phyloP scores from a whole-genome alignment of 768 basidiomycete species.

The Termitomyces sp. region DNA sequence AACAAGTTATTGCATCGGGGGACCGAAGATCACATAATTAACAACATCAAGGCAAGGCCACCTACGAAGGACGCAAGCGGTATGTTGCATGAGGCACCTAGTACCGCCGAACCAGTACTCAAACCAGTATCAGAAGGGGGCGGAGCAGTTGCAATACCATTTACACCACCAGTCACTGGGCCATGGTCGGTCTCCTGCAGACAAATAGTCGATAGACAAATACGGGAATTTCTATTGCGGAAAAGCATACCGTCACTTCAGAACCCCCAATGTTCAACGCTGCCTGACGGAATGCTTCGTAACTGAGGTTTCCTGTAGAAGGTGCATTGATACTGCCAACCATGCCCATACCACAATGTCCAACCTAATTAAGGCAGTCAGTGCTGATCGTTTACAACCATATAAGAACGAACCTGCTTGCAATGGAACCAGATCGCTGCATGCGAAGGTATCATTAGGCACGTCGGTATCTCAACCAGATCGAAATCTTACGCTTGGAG shows the following conservation, averaged over 20 bases:
- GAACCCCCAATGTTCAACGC: conserved; percentile 33
- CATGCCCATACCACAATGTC: conserved; percentile 53
- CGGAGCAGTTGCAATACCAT: conserved; percentile 31
- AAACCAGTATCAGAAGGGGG: conserved; percentile 20
- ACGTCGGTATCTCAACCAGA: not conserved
- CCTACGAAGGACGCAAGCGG: conserved; percentile 6
- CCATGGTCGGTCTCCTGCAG: conserved; percentile 36
- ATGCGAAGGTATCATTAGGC: not conserved
- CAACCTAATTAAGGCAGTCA: conserved; percentile 11
- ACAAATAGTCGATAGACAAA: not conserved
- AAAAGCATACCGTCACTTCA: conserved; percentile 29
- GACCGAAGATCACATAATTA: not conserved
- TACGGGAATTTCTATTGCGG: not conserved
- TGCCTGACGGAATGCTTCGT: conserved; percentile 35
- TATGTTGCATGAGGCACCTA: not conserved
- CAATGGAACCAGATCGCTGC: conserved; percentile 59
- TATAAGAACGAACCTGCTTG: conserved; percentile 30
- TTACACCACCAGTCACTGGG: conserved; percentile 38
- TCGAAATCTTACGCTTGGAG: conserved; percentile 36
- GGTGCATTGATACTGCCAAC: conserved; percentile 52
- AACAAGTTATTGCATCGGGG: not conserved
- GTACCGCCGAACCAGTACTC: conserved; percentile 6
- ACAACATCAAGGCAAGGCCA: not conserved
- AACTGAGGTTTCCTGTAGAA: conserved; percentile 36
- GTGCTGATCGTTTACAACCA: not conserved